Conservation (phyloP, 768 basidiomycete species). For the Xerocomellus dryophilus region DNA sequence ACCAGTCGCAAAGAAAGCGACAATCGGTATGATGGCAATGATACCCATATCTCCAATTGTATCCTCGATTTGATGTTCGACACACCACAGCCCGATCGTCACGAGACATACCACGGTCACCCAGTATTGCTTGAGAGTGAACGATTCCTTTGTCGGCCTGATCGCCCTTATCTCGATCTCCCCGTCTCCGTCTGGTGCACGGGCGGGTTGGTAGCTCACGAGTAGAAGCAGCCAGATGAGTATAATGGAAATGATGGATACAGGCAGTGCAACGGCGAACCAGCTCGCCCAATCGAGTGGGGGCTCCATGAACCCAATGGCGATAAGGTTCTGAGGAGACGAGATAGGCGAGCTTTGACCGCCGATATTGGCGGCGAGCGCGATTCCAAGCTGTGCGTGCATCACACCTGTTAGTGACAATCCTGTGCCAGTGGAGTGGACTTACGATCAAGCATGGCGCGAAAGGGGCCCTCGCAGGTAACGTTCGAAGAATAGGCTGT, state of each 20-base stretch:
- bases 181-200: slow-evolving; percentile 68
- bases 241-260: slow-evolving; percentile 79
- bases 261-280: slow-evolving; percentile 93
- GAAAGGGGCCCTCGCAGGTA: slow-evolving; percentile 84
- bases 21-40: slow-evolving; percentile 88
- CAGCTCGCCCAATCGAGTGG: slow-evolving; percentile 85
- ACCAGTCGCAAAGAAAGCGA: slow-evolving; percentile 92
- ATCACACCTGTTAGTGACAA: background rate
- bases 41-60: slow-evolving; percentile 95
- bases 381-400: slow-evolving; percentile 76
- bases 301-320: slow-evolving; percentile 81
- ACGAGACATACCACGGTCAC: slow-evolving; percentile 77
- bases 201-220: slow-evolving; percentile 72
- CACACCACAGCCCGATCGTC: slow-evolving; percentile 89
- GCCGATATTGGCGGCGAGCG: slow-evolving; percentile 96
- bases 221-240: slow-evolving; percentile 91
- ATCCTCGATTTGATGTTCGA: slow-evolving; percentile 73
- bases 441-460: slow-evolving; percentile 89
- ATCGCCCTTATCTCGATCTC: slow-evolving; percentile 83
- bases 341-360: slow-evolving; percentile 97
- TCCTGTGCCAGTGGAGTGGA: background rate
- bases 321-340: slow-evolving; percentile 96
- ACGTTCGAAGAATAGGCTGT: slow-evolving; percentile 89
- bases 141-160: slow-evolving; percentile 75
- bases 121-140: slow-evolving; percentile 86